phyloP scores from a whole-genome alignment of 2,329 filamentous ascomycete species.

The Penicillium italicum region DNA sequence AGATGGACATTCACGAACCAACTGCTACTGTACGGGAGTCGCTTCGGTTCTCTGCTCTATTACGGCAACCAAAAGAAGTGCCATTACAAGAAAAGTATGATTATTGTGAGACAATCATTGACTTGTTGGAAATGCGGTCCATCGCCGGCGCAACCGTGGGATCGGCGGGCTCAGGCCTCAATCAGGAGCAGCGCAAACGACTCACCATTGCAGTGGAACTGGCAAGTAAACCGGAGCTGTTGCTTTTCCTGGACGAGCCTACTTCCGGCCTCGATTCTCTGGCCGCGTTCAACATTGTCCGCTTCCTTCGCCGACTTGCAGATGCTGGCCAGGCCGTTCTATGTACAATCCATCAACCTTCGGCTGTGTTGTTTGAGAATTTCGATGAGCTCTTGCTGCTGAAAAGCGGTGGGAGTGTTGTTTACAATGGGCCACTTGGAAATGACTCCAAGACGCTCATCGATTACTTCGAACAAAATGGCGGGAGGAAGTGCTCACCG shows the following conservation, averaged over 20 bases:
- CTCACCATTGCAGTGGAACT: conserved; percentile 63
- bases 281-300: conserved; percentile 63
- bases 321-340: conserved; percentile 82
- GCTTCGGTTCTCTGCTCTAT: conserved; percentile 61
- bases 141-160: conserved; percentile 65
- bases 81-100: conserved; percentile 60
- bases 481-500: conserved; percentile 56
- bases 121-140: conserved; percentile 64
- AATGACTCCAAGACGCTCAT: conserved; percentile 69
- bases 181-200: conserved; percentile 64
- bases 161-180: conserved; percentile 56
- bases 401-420: conserved; percentile 71
- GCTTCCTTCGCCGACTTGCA: conserved; percentile 60
- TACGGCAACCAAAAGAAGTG: conserved; percentile 59
- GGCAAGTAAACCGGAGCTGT: conserved; percentile 58
- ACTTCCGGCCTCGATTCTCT: conserved; percentile 66
- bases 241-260: conserved; percentile 62
- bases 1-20: conserved; percentile 65
- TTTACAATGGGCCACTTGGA: conserved; percentile 84
- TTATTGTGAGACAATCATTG: conserved; percentile 66
- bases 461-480: conserved; percentile 64
- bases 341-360: conserved; percentile 89
- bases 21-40: conserved; percentile 65
- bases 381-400: conserved; percentile 80
- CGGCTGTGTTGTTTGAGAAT: conserved; percentile 79